phyloP scores from a whole-genome alignment of 805 yeast species.

The Candida koratica region DNA sequence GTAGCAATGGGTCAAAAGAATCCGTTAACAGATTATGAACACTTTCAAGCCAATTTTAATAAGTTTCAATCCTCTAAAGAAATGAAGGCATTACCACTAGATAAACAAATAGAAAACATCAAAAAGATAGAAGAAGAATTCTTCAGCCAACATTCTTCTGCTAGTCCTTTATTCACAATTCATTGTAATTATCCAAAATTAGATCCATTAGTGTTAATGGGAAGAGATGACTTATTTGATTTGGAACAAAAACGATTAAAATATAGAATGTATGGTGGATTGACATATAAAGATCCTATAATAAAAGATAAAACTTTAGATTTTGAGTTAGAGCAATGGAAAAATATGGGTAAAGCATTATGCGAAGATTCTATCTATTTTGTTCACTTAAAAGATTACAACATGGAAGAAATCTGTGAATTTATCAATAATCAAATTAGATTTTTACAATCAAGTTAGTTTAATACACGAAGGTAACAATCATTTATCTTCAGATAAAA shows the following conservation, averaged over 20 bases:
- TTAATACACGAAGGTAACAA: no score
- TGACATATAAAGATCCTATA: conserved; percentile 19
- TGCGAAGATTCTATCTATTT: conserved; percentile 25
- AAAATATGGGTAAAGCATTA: conserved; percentile 21
- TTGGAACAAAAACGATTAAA: conserved; percentile 20
- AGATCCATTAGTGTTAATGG: conserved; percentile 27
- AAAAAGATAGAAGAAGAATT: conserved; percentile 17
- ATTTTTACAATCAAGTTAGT: conserved; percentile 17
- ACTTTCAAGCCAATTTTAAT: conserved; percentile 12
- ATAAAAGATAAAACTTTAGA: conserved; percentile 16
- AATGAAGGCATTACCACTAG: conserved; percentile 15
- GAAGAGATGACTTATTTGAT: conserved; percentile 25
- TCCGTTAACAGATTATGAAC: conserved; percentile 22
- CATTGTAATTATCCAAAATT: conserved; percentile 37
- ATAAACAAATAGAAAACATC: conserved; percentile 23
- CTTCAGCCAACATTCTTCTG: conserved; percentile 17
- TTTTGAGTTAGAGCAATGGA: conserved; percentile 33
- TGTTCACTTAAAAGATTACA: conserved; percentile 20
- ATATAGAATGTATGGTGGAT: conserved; percentile 25
- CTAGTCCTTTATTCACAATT: conserved; percentile 24
- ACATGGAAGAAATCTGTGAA: conserved; percentile 24
- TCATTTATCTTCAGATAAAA: no score
- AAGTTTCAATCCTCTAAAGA: conserved; percentile 9
- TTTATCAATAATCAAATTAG: conserved; percentile 26
- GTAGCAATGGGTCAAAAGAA: conserved; percentile 36